These are phyloP conservation scores for Tricholoma terreum DNA, from an alignment of 768 basidiomycete genomes.

Conservation along the genomic window DNA sequence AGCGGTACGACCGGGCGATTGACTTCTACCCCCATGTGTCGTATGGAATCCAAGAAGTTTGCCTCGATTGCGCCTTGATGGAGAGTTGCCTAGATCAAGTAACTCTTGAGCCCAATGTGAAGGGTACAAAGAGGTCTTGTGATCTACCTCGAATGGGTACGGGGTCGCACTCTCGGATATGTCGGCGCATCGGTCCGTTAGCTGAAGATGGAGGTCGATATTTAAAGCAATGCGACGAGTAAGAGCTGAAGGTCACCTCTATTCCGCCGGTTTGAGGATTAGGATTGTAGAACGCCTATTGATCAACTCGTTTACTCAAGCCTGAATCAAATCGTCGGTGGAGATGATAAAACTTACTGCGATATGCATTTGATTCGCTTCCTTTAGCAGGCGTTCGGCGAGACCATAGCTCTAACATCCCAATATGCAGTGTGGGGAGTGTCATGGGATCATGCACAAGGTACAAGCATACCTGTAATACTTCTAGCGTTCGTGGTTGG, in stretches of 20 bases:
- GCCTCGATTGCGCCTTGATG: conserved; percentile 65
- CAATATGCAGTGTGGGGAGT: background rate
- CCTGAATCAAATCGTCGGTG: background rate
- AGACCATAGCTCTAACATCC: conserved; percentile 68
- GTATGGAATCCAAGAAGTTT: conserved; percentile 58
- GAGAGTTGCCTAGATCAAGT: conserved; percentile 42
- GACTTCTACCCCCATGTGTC: conserved; percentile 42
- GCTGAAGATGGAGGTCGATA: conserved; percentile 31
- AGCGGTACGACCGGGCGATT: conserved; percentile 48
- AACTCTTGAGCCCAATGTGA: background rate
- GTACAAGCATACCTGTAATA: conserved; percentile 41
- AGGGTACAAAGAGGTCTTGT: background rate
- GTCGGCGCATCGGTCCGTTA: conserved; percentile 60
- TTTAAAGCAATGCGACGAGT: background rate
- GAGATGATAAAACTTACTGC: conserved; percentile 43
- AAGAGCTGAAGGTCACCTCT: conserved; percentile 41
- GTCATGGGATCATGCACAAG: background rate
- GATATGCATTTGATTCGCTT: conserved; percentile 69
- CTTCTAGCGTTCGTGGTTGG: conserved; percentile 52
- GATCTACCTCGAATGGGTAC: conserved; percentile 64
- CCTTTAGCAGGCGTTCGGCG: conserved; percentile 56
- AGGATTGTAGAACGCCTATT: conserved; percentile 78
- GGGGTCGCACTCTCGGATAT: conserved; percentile 60
- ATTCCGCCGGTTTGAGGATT: conserved; percentile 52
- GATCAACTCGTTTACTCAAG: background rate